Evolutionary conservation across 495 filamentous ascomycete genomes (phyloP), one percentile per base, ranked within the genome.

Genomic region (Lentithecium fluviatile): DNA sequence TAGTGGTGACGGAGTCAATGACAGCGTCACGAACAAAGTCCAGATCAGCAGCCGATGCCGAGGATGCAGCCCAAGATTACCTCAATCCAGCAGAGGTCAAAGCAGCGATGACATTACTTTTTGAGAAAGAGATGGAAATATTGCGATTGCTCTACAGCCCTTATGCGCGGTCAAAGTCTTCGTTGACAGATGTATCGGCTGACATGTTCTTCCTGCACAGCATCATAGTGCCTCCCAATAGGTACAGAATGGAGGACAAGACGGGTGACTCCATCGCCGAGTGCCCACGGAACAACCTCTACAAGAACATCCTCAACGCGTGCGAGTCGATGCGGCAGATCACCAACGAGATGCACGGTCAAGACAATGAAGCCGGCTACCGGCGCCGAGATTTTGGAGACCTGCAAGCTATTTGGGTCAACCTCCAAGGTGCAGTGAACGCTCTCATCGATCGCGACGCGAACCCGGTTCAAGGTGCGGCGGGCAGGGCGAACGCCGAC

Each of bases 171-270:
- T 67, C 76, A 15, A 78, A 79, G 61, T 71, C 75, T 55, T 75
- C 72, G 19, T 81, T 79, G 15, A 13, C 13, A 57, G 76, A 74
- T 12, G 74, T 93, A 8, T 82, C 76, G 6, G 83, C 90, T 0
- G 88, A 94, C 68, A 96, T 96, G 84, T 96, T 99, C 74, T 99
- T 99, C 75, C 79, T 97, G 46, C 84, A 86, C 60, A 84, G 79
- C 32, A 75, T 99, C 34, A 73, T 96, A 21, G 88, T 99, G 2
- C 91, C 95, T 15, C 94, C 95, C 0, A 97, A 94, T 70, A 88
- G 85, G 66, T 97, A 87, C 71, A 85, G 95, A n/a, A 91, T 91
- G 21, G 91, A 91, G 71, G 85, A 90, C n/a, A 79, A 81, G 29
- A 88, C 89, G 43, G 88, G 89, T 48, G 83, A 85, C 15, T 84